Percentiles rank a stretch among this genome's conserved stretches.
Evolutionary conservation across 345 rosid genomes (phyloP).

Genomic region (Euphorbia tirucalli): DNA sequence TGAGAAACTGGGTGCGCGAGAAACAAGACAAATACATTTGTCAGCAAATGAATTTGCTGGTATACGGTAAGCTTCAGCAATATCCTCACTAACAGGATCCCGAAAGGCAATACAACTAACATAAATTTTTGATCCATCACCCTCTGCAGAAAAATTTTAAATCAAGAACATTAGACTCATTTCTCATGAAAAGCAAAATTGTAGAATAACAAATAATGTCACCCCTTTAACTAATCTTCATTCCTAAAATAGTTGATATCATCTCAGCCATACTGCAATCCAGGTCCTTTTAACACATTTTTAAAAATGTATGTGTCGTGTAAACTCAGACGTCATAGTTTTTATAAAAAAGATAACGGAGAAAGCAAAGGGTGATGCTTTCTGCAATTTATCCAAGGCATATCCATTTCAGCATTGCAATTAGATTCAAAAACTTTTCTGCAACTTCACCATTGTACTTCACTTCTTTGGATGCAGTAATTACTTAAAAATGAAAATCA

Average conservation of each 20-base stretch:
- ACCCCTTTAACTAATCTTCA: not conserved
- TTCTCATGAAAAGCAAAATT: not conserved
- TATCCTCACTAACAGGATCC: slow-evolving; percentile 93
- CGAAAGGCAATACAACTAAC: slow-evolving; percentile 93
- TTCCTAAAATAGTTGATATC: not conserved
- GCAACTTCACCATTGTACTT: slow-evolving; percentile 1
- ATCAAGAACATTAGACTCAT: not conserved
- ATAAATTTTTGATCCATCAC: slow-evolving; percentile 94
- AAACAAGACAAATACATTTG: slow-evolving; percentile 90
- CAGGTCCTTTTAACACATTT: not conserved
- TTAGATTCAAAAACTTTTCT: not conserved
- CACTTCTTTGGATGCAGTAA: not conserved
- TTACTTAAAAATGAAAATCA: not conserved
- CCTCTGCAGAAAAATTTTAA: slow-evolving; percentile 53
- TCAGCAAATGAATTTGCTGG: slow-evolving; percentile 83
- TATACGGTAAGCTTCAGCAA: slow-evolving; percentile 85
- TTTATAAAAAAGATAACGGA: not conserved
- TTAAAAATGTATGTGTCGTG: not conserved
- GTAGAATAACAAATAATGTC: not conserved
- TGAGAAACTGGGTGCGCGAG: slow-evolving; percentile 79
- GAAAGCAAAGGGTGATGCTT: not conserved
- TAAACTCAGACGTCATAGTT: not conserved
- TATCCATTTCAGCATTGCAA: not conserved
- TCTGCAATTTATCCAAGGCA: not conserved
- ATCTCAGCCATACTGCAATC: not conserved